A percentile compares a stretch with the other conserved stretches of the same genome.
Conservation (phyloP, 306 rosid genomes). For the Malus fusca region DNA sequence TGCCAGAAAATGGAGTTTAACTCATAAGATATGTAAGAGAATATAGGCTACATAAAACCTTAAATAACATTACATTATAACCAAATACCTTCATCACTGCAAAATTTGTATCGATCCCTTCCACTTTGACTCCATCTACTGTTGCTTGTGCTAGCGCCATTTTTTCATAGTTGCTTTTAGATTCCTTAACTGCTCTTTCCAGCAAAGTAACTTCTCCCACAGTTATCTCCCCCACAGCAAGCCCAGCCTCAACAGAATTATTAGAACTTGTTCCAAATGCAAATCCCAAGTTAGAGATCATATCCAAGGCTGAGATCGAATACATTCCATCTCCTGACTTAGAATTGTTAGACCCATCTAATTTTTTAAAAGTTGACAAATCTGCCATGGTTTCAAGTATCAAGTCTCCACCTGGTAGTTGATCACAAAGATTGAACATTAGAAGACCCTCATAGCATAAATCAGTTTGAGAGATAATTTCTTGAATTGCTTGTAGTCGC, state of each 20-base stretch:
- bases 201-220: constrained; percentile 77
- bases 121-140: constrained; percentile 92
- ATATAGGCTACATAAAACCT: background rate
- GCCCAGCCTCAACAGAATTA: constrained; percentile 42
- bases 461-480: constrained; percentile 40
- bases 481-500: constrained; percentile 81
- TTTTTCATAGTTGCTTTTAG: constrained; percentile 65
- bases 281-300: constrained; percentile 73
- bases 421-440: constrained; percentile 86
- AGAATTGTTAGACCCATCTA: constrained; percentile 27
- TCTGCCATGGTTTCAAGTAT: constrained; percentile 85
- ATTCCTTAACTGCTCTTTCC: constrained; percentile 74
- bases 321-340: constrained; percentile 53
- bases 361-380: constrained; percentile 45
- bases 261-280: constrained; percentile 61
- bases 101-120: constrained; percentile 86
- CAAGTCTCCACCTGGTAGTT: constrained; percentile 95
- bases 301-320: constrained; percentile 69
- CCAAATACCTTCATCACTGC: constrained; percentile 88
- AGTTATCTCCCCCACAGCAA: constrained; percentile 83
- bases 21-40: constrained; percentile 3
- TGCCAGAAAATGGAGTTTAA: background rate
- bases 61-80: background rate
- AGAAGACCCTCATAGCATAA: constrained; percentile 56
- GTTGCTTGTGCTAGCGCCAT: constrained; percentile 83